Base-by-base conservation (phyloP, 441 rosid species). In the Erysimum pusillum region DNA sequence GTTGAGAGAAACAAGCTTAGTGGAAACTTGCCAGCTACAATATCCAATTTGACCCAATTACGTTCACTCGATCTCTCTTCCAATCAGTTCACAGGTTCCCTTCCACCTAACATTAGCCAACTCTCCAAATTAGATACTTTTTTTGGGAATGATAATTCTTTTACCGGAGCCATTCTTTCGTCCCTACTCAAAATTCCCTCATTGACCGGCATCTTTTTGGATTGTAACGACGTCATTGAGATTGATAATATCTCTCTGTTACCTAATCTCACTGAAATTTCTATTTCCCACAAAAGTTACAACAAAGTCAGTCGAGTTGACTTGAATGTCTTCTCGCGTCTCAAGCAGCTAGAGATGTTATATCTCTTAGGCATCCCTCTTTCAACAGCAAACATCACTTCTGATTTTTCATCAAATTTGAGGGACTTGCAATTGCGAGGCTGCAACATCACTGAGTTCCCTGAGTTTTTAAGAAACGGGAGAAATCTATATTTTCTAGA, bases 371-470 rank as follows among this genome's bases (percentile, higher is more conserved):
- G 38, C 61, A 31, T 56, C 11, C 39, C 61, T n/a, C 51, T 46
- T 7, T n/a, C 51, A 46, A 46, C 20, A 7, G 4, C 51, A n/a
- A 46, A 46, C 10, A 46, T 46, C 52, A 46, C 22, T 1, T 2
- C 1, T 22, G 52, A 15, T 7, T 7, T 48, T 8, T 2, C 22
- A 48, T 15, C 22, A 15, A 0, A 5, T 5, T 15, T 48, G 52
- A 1, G 2, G 3, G 0, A 0, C 0, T 48, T 48, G 4, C 0
- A 0, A 0, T 3, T 46, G 22, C 11, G 5, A 7, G 13, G 28
- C 28, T 49, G 54, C 54, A 51, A 51, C 56, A 18, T 51, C 13
- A 17, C 56, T 51, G 13, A 51, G 28, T 49, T 49, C 28, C 28
- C 52, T 49, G 28, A 49, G 56, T 18, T 18, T 31, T 1, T 51